A percentile compares a stretch with the other conserved stretches of the same genome.
Conservation (phyloP, 169 alveolate species). For the Plasmodium chabaudi region DNA sequence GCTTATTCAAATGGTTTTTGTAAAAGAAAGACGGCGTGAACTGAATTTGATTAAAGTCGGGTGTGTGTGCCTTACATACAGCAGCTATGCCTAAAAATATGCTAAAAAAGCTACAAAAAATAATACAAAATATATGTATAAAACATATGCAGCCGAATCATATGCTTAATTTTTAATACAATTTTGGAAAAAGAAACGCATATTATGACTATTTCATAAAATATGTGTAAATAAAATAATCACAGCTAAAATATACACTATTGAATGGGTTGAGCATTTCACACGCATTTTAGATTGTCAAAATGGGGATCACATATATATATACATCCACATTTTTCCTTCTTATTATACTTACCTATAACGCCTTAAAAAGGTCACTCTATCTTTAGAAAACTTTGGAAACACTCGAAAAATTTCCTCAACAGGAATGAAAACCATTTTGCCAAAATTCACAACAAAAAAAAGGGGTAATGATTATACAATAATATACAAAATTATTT, state of each 20-base stretch:
- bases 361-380: slow-evolving; percentile 72
- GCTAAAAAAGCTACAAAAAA: slow-evolving; percentile 47
- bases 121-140: background rate
- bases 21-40: slow-evolving; percentile 59
- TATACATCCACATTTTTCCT: background rate
- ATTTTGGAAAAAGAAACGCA: background rate
- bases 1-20: slow-evolving; percentile 38
- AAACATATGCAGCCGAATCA: background rate
- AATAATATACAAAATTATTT: background rate
- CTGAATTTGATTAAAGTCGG: slow-evolving; percentile 41
- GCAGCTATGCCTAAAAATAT: slow-evolving; percentile 38
- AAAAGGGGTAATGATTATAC: background rate
- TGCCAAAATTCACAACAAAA: background rate
- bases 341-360: slow-evolving; percentile 43
- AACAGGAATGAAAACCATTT: slow-evolving; percentile 76
- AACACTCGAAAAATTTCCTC: slow-evolving; percentile 55
- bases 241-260: no score
- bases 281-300: no score
- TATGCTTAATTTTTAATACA: background rate
- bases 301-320: background rate
- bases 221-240: no score
- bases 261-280: no score
- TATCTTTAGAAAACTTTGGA: slow-evolving; percentile 69
- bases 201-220: no score
- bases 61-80: slow-evolving; percentile 34